A percentile compares a stretch with the other conserved stretches of the same genome.
phyloP scores from a whole-genome alignment of 2,329 filamentous ascomycete genomes.

The Phaeosphaeria sp. region DNA sequence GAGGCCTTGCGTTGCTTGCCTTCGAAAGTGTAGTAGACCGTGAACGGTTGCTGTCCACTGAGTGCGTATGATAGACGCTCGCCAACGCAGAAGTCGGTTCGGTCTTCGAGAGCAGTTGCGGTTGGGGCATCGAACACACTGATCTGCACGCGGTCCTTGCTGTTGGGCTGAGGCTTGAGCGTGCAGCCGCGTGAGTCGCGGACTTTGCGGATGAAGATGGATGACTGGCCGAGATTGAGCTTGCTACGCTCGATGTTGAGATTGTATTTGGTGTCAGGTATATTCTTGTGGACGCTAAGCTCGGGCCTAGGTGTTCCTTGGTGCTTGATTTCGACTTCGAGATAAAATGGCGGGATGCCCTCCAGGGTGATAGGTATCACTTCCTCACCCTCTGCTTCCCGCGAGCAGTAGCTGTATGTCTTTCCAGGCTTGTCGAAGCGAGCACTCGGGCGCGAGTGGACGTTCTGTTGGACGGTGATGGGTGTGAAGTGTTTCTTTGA shows the following conservation, averaged over 20 bases:
- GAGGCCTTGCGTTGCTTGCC: constrained; percentile 79
- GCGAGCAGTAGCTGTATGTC: constrained; percentile 93
- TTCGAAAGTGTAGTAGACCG: constrained; percentile 90
- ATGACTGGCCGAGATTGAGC: constrained; percentile 86
- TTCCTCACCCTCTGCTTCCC: constrained; percentile 81
- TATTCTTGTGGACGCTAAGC: constrained; percentile 79
- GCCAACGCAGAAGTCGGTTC: constrained; percentile 90
- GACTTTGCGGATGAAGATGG: constrained; percentile 87
- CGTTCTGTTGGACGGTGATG: constrained; percentile 77
- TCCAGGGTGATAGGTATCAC: constrained; percentile 85
- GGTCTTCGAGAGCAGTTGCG: constrained; percentile 85
- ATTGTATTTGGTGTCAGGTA: constrained; percentile 74
- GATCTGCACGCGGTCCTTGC: constrained; percentile 72
- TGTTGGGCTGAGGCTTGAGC: constrained; percentile 64
- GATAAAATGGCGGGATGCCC: constrained; percentile 83
- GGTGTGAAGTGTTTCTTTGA: constrained; percentile 69
- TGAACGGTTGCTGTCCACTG: constrained; percentile 89
- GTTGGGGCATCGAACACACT: constrained; percentile 92
- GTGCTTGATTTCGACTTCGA: constrained; percentile 94
- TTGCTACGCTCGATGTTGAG: constrained; percentile 85
- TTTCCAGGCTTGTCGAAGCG: constrained; percentile 85
- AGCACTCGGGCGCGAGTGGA: constrained; percentile 83
- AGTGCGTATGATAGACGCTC: constrained; percentile 93
- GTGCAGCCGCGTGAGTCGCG: constrained; percentile 88
- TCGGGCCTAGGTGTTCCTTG: constrained; percentile 81